Base-by-base conservation (phyloP, 352 stramenopile species). In the Phytophthora megakarya region DNA sequence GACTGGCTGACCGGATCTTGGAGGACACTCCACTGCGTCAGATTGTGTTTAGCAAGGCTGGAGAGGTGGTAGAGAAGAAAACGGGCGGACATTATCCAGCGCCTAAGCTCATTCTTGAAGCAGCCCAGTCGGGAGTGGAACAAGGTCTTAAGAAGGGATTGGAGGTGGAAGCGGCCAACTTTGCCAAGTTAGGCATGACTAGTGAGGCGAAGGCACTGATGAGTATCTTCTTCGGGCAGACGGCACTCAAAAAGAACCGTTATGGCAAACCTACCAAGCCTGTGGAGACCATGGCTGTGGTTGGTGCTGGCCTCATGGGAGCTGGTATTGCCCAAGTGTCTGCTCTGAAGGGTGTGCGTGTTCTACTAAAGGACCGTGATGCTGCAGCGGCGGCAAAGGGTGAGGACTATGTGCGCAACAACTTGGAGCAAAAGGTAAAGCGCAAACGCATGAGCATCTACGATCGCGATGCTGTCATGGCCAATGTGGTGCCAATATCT, bases 231-330 rank as follows among this genome's bases (percentile, higher is more conserved):
- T 97, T 99, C 70, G 95, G 95, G 22, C 98, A 97, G 79, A 99
- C 90, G n/a, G 81, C 90, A 42, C 86, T 99, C 46, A 99, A 99
- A 83, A 99, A 99, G 79, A 98, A 99, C 77, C 82, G 88, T 18
- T 99, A 97, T 67, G 91, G 89, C 54, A 93, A 94, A 45, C 92
- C 96, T 0, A 60, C 75, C 48, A 81, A 93, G 68, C 81, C 76
- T 16, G 86, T 97, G 23, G 86, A 98, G 61, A 98, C 87, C 23
- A 95, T 99, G 54, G 93, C 92, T 0, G 96, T 99, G 3, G 85
- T 99, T 49, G 97, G 97, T n/a, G 97, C 96, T 19, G 97, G 97
- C 12, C 85, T 99, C 25, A 99, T 99, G 97, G 97, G 97, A 47
- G 95, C 96, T 16, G 97, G 97, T 18, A 99, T 99, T 68, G 96